Evolutionary conservation across 495 filamentous ascomycete genomes (phyloP).

Genomic region (Daldinia grandis): DNA sequence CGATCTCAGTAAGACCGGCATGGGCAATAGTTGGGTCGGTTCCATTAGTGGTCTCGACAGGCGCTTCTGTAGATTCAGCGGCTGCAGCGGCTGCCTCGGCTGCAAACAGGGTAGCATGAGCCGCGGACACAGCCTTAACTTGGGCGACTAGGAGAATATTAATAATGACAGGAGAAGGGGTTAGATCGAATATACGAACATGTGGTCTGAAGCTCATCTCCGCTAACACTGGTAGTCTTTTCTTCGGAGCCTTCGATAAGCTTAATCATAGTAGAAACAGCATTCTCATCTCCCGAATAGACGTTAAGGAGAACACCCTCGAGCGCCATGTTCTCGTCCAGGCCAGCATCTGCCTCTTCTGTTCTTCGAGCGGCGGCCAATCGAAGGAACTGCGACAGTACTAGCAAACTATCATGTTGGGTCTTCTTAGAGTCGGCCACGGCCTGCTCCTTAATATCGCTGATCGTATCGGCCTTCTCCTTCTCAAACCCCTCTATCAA

Average conservation of each 20-base stretch:
- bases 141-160: slow-evolving; percentile 65
- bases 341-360: slow-evolving; percentile 67
- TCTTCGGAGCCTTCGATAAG: slow-evolving; percentile 84
- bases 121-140: slow-evolving; percentile 69
- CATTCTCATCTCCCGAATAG: slow-evolving; percentile 84
- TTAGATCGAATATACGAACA: slow-evolving; percentile 64
- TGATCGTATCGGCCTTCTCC: slow-evolving; percentile 67
- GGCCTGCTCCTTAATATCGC: slow-evolving; percentile 63
- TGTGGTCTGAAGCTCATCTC: slow-evolving; percentile 71
- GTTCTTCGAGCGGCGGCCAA: slow-evolving; percentile 75
- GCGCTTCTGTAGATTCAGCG: slow-evolving; percentile 44
- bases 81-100: slow-evolving; percentile 53
- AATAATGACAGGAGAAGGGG: slow-evolving; percentile 5
- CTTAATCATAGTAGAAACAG: slow-evolving; percentile 83
- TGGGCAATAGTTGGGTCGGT: slow-evolving; percentile 82
- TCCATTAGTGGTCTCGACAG: slow-evolving; percentile 55
- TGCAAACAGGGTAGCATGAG: slow-evolving; percentile 55
- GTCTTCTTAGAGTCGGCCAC: slow-evolving; percentile 63
- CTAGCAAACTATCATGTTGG: slow-evolving; percentile 65
- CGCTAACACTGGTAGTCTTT: slow-evolving; percentile 68
- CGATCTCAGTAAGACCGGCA: slow-evolving; percentile 76
- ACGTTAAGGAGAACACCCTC: slow-evolving; percentile 89
- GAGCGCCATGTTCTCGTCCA: slow-evolving; percentile 82
- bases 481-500: slow-evolving; percentile 77
- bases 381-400: slow-evolving; percentile 80